These are phyloP conservation scores for Tetrapisispora taiwanensis DNA, from an alignment of 805 yeast genomes.

Conservation along the genomic window DNA sequence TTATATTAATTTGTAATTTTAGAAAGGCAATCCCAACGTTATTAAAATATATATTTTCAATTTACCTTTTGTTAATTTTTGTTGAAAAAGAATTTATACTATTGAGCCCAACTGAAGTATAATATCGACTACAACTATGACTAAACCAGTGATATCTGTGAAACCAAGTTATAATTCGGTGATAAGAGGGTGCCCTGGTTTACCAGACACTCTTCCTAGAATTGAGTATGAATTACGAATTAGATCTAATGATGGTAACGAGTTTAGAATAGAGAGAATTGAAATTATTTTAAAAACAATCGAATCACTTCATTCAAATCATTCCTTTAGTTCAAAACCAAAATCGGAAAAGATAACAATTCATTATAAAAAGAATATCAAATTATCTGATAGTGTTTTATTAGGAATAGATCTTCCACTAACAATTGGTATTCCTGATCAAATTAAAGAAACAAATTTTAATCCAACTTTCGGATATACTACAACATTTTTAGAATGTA, in stretches of 20 bases:
- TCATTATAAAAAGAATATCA: conserved; percentile 28
- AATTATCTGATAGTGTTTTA: conserved; percentile 6
- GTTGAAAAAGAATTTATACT: too few relatives aligned
- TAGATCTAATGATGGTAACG: conserved; percentile 40
- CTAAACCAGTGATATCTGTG: conserved; percentile 30
- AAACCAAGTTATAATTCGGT: conserved; percentile 45
- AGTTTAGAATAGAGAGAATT: conserved; percentile 39
- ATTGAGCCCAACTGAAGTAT: too few relatives aligned
- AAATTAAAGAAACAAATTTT: conserved; percentile 43
- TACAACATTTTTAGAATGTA: conserved; percentile 34
- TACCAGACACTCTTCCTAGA: conserved; percentile 50
- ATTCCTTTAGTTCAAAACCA: conserved; percentile 10
- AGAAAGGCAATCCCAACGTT: too few relatives aligned
- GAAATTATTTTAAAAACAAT: conserved; percentile 40
- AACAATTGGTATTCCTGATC: conserved; percentile 44
- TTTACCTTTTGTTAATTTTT: too few relatives aligned
- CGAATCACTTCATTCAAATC: conserved; percentile 35
- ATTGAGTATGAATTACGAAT: conserved; percentile 47
- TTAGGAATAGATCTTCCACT: conserved; percentile 53
- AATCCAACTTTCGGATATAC: conserved; percentile 40
- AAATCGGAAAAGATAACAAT: conserved; percentile 20
- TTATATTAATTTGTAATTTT: too few relatives aligned
- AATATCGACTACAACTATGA: conserved; percentile 6
- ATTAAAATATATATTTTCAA: too few relatives aligned
- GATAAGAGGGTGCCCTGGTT: conserved; percentile 61